These are phyloP conservation scores for Colletotrichum tropicale DNA, from an alignment of 2,329 filamentous ascomycete genomes.

Conservation along the genomic window DNA sequence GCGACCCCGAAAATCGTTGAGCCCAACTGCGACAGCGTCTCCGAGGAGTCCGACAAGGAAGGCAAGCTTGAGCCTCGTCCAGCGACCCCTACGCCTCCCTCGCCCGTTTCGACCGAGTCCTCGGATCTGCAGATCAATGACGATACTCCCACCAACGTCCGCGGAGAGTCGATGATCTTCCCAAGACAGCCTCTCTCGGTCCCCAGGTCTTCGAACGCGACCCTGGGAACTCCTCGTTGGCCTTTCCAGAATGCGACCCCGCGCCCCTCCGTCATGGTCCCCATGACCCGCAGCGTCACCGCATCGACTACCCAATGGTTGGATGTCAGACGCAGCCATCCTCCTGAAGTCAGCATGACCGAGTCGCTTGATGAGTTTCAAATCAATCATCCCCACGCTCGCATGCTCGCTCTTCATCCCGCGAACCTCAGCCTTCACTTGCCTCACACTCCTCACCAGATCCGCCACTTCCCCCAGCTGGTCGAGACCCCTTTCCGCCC, in stretches of 20 bases:
- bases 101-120: background rate
- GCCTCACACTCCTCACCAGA: background rate
- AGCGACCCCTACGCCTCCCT: background rate
- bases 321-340: background rate
- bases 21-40: background rate
- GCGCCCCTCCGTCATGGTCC: background rate
- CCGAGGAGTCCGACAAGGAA: background rate
- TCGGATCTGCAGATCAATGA: background rate
- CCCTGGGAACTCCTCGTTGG: background rate
- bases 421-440: background rate
- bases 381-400: constrained; percentile 3
- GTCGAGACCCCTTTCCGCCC: background rate
- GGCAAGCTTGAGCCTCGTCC: background rate
- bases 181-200: background rate
- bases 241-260: constrained; percentile 15
- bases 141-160: background rate
- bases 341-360: background rate
- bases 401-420: background rate
- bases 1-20: background rate
- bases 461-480: background rate
- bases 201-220: background rate
- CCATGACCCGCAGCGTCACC: background rate
- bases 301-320: background rate
- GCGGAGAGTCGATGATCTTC: constrained; percentile 6
- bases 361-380: constrained; percentile 17